Evolutionary conservation across 129 eudicot genomes (phyloP).

Genomic region (Centella asiatica): DNA sequence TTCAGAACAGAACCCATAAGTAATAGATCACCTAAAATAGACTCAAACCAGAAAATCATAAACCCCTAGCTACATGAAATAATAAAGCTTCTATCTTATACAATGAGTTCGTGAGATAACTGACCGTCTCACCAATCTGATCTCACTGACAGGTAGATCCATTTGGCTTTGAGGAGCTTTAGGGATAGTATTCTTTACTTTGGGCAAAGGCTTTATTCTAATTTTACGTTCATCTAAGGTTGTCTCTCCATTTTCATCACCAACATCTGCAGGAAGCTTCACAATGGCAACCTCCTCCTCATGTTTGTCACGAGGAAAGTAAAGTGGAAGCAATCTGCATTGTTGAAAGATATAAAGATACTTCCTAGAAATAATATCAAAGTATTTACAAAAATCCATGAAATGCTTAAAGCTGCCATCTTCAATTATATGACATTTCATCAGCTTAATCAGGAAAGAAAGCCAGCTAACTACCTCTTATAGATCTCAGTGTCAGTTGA

Average conservation of each 20-base stretch:
- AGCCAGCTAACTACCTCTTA: constrained; percentile 54
- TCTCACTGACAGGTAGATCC: constrained; percentile 69
- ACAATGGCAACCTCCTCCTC: constrained; percentile 80
- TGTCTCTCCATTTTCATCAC: constrained; percentile 99
- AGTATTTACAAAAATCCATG: not conserved
- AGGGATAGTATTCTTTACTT: constrained; percentile 51
- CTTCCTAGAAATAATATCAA: too few relatives aligned
- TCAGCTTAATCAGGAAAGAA: not conserved
- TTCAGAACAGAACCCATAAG: too few relatives aligned
- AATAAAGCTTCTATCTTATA: too few relatives aligned
- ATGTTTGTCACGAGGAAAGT: constrained; percentile 90
- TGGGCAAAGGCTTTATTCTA: constrained; percentile 88
- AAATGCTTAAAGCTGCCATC: not conserved
- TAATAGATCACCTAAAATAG: too few relatives aligned
- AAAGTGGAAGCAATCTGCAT: constrained; percentile 85
- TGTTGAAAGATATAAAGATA: constrained; percentile 6
- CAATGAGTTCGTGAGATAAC: too few relatives aligned
- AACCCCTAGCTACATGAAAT: not conserved
- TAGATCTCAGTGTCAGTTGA: constrained; percentile 84
- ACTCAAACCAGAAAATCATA: too few relatives aligned
- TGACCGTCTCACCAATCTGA: constrained; percentile 66
- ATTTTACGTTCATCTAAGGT: constrained; percentile 94
- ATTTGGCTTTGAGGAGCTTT: constrained; percentile 45
- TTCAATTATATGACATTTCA: not conserved
- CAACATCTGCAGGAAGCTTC: constrained; percentile 99